phyloP scores from a whole-genome alignment of 2,329 filamentous ascomycete species.

The Colletotrichum tanaceti region DNA sequence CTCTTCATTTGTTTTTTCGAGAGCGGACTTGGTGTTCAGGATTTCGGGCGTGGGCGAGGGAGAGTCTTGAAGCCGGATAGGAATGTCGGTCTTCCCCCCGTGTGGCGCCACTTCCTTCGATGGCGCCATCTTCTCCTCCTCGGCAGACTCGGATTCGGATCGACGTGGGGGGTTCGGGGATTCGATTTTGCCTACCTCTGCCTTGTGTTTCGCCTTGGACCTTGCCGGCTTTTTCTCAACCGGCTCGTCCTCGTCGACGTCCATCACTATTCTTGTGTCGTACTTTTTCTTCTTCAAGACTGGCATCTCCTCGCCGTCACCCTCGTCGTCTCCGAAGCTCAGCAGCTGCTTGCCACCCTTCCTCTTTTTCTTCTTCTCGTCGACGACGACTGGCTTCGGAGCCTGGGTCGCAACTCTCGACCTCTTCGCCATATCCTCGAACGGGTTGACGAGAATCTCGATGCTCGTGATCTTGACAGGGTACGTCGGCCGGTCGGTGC shows the following conservation, averaged over 20 bases:
- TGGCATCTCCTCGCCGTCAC: slow-evolving; percentile 66
- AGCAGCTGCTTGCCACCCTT: slow-evolving; percentile 81
- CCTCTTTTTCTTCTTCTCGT: slow-evolving; percentile 73
- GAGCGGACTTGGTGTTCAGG: slow-evolving; percentile 58
- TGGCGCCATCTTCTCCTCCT: slow-evolving; percentile 43
- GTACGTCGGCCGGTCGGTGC: slow-evolving; percentile 85
- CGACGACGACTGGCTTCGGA: slow-evolving; percentile 56
- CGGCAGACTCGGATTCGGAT: background rate
- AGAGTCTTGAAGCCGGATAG: slow-evolving; percentile 42
- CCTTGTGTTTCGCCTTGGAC: slow-evolving; percentile 48
- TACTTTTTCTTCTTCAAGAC: slow-evolving; percentile 82
- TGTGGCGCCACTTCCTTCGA: slow-evolving; percentile 42
- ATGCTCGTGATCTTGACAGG: slow-evolving; percentile 80
- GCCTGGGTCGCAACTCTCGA: slow-evolving; percentile 66
- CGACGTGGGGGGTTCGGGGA: slow-evolving; percentile 1
- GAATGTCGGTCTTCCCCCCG: slow-evolving; percentile 9
- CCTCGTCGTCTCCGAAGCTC: slow-evolving; percentile 81
- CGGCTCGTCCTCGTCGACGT: slow-evolving; percentile 58
- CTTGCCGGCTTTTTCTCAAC: slow-evolving; percentile 46
- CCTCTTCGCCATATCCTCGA: slow-evolving; percentile 82
- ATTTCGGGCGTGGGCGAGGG: slow-evolving; percentile 51
- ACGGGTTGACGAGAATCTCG: slow-evolving; percentile 85
- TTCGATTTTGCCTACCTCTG: slow-evolving; percentile 43
- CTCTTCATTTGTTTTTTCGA: slow-evolving; percentile 81
- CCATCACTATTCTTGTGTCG: slow-evolving; percentile 78